phyloP scores from a whole-genome alignment of 2,329 filamentous ascomycete species.

The Metarhizium robertsii region DNA sequence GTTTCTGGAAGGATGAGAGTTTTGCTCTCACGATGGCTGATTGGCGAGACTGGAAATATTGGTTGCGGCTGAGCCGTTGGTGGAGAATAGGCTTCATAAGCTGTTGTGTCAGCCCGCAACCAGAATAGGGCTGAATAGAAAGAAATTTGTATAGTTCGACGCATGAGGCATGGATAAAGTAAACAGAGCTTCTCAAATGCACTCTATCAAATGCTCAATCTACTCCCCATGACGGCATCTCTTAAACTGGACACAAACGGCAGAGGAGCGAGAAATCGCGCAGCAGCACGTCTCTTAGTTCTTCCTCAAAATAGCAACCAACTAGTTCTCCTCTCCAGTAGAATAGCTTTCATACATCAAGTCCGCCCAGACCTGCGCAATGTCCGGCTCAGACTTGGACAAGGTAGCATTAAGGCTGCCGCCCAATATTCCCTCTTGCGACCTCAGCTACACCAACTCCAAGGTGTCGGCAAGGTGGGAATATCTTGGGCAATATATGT shows the following conservation, averaged over 20 bases:
- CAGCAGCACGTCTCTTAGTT: neutral
- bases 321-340: constrained; percentile 5
- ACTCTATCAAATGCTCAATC: no score
- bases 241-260: neutral
- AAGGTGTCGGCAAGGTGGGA: constrained; percentile 5
- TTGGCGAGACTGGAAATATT: neutral
- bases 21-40: neutral
- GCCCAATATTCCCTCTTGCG: constrained; percentile 8
- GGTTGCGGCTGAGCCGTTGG: neutral
- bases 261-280: neutral
- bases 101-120: neutral
- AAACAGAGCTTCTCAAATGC: no score
- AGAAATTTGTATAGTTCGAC: no score
- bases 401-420: constrained; percentile 8
- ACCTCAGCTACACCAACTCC: constrained; percentile 7
- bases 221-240: no score
- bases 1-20: neutral
- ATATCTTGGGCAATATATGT: no score
- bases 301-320: constrained; percentile 3
- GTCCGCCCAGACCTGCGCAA: constrained; percentile 4
- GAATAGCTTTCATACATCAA: constrained; percentile 7
- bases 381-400: neutral
- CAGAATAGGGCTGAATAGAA: no score
- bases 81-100: neutral
- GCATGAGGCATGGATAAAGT: no score